A percentile compares a stretch with the other conserved stretches of the same genome.
Evolutionary conservation across 495 filamentous ascomycete genomes (phyloP).

Genomic region (Polyplosphaeria fusca): DNA sequence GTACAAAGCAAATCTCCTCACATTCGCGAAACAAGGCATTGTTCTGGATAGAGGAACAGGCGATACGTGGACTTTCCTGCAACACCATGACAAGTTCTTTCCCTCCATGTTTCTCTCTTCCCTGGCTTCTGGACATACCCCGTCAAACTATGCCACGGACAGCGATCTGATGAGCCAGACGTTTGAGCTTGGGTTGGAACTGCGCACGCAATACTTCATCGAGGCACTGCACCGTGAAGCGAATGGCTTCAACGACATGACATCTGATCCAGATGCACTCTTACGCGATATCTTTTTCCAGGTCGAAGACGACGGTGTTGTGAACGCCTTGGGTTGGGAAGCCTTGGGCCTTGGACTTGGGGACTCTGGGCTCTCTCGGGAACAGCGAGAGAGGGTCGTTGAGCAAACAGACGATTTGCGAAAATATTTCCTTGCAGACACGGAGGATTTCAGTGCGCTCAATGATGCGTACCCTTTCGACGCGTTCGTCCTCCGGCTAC

Average conservation of each 20-base stretch:
- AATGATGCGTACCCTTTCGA: conserved; percentile 34
- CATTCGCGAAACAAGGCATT: conserved; percentile 38
- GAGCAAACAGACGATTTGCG: conserved; percentile 36
- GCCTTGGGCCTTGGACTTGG: conserved; percentile 3
- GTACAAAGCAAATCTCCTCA: conserved; percentile 46
- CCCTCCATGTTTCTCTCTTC: conserved; percentile 34
- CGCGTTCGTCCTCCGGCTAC: conserved; percentile 26
- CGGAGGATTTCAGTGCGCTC: conserved; percentile 38
- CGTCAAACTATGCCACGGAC: background rate
- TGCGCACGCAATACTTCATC: conserved; percentile 45
- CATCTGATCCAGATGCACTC: conserved; percentile 38
- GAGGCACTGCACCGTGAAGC: conserved; percentile 21
- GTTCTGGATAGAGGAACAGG: background rate
- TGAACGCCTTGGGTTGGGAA: conserved; percentile 17
- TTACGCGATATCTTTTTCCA: conserved; percentile 20
- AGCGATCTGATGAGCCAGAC: conserved; percentile 38
- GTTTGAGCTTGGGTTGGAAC: conserved; percentile 41
- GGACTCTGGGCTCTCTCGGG: background rate
- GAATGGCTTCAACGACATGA: conserved; percentile 3
- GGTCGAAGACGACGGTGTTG: background rate
- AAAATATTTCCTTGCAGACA: conserved; percentile 25
- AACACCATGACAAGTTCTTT: conserved; percentile 38
- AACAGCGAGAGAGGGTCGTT: conserved; percentile 1
- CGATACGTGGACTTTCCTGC: background rate
- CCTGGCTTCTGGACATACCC: conserved; percentile 23